phyloP scores from a whole-genome alignment of 202 grass and related monocot species.

The Zoysia matrella region DNA sequence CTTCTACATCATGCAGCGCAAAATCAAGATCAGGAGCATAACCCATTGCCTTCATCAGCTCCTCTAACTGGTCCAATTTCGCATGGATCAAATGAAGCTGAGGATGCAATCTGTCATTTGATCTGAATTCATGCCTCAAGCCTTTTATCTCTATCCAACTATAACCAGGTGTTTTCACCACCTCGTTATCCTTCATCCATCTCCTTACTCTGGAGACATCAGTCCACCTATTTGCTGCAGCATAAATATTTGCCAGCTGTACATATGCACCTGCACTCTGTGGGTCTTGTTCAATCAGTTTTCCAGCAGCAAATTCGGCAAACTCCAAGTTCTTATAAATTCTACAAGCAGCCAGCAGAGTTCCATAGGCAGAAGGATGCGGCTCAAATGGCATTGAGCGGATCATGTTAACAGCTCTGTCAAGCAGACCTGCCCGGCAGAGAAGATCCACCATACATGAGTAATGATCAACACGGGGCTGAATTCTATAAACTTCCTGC shows the following conservation, averaged over 20 bases:
- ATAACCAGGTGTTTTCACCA: constrained; percentile 69
- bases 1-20: constrained; percentile 59
- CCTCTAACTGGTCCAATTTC: constrained; percentile 50
- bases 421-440: constrained; percentile 58
- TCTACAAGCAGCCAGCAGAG: constrained; percentile 55
- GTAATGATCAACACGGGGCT: constrained; percentile 56
- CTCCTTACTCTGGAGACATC: constrained; percentile 70
- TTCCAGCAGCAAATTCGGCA: constrained; percentile 54
- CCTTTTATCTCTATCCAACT: constrained; percentile 74
- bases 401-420: constrained; percentile 53
- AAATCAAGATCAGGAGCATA: constrained; percentile 62
- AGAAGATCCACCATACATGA: constrained; percentile 80
- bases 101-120: constrained; percentile 65
- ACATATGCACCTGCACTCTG: constrained; percentile 57
- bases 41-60: constrained; percentile 58
- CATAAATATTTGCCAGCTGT: constrained; percentile 69
- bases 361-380: constrained; percentile 62
- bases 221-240: constrained; percentile 48
- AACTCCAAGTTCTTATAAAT: constrained; percentile 59
- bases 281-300: constrained; percentile 52
- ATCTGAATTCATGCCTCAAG: constrained; percentile 61
- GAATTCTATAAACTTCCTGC: constrained; percentile 51
- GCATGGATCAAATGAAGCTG: constrained; percentile 61
- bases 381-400: constrained; percentile 62
- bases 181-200: constrained; percentile 65